Conservation (phyloP, 1,284 basidiomycete genomes). For the Quambalaria eucalypti region DNA sequence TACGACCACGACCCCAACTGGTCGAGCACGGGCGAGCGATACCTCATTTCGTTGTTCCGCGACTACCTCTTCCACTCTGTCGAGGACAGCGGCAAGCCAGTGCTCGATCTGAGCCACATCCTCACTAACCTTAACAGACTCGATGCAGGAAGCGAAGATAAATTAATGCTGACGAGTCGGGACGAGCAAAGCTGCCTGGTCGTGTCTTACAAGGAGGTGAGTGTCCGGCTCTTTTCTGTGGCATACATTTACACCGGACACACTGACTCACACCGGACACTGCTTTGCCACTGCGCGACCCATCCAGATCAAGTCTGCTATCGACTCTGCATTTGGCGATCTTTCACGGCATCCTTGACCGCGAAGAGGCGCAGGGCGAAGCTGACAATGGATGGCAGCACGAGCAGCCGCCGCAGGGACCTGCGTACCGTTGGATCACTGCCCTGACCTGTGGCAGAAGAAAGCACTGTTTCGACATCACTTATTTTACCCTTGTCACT, state of each 20-base stretch:
- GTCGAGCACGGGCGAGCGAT: constrained; percentile 96
- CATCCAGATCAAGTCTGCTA: constrained; percentile 33
- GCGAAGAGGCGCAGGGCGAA: too few species aligned
- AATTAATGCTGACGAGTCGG: constrained; percentile 83
- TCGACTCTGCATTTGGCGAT: constrained; percentile 39
- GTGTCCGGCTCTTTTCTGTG: background rate
- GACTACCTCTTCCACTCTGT: constrained; percentile 98
- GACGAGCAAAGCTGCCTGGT: constrained; percentile 94
- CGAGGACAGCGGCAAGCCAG: constrained; percentile 66
- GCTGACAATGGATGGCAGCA: too few species aligned
- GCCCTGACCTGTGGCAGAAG: too few species aligned
- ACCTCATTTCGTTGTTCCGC: constrained; percentile 94
- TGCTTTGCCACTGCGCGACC: background rate
- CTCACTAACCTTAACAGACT: constrained; percentile 53
- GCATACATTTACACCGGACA: background rate
- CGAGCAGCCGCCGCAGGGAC: too few species aligned
- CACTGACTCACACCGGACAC: too few species aligned
- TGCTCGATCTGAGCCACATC: constrained; percentile 59
- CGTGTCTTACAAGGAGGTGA: constrained; percentile 81
- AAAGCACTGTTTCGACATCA: too few species aligned
- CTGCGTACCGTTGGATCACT: too few species aligned
- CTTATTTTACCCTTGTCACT: too few species aligned
- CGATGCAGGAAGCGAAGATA: constrained; percentile 84
- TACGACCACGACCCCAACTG: constrained; percentile 89
- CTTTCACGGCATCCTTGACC: constrained; percentile 15